Evolutionary conservation across 2,329 filamentous ascomycete species (phyloP), one percentile per base, ranked within the genome.

Genomic region (Trichoderma sp.): DNA sequence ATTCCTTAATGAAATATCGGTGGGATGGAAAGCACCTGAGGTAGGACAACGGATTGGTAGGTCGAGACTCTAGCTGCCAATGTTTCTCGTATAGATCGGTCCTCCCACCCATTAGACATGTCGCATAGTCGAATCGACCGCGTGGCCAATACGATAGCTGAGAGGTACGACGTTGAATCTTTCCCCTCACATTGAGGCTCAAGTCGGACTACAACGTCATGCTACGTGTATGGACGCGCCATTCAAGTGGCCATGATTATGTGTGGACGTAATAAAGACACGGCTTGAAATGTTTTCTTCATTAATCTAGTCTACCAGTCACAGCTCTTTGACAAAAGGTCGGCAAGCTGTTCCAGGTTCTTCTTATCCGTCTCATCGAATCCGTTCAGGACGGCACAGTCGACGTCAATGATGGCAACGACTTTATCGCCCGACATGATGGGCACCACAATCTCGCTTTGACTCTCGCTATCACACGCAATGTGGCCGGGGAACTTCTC

Each of bases 381-480:
- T 0, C 91, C 91, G 15, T 84, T 78, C 63, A 85, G 71, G 39
- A 84, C 86, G 1, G 89, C 87, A 75, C 92, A 94, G 77, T 95
- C 92, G 27, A 94, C 83, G 74, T 95, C 92, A 69, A 95, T 92
- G 70, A 94, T 91, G 2, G 88, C 91, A 25, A 91, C 88, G 6
- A 90, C 80, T 80, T 86, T 81, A 27, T 71, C 75, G 53, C 72
- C 71, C 27, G 74, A 74, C 5, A 90, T 71, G 70, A 94, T 85
- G 2, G 92, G 92, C 58, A 94, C 92, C 19, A 95, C 92, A 76
- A 95, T 89, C 81, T 95, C 92, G 76, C 92, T 94, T 80, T 83
- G 86, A 73, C 87, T 92, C 67, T 87, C 89, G 4, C 87, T 86
- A 77, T 95, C 92, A 76, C 92, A 94, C 10, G 92, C 91, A 74